Evolutionary conservation across 164 flowering plant species (phyloP).

Genomic region (Tetracentron sinense): DNA sequence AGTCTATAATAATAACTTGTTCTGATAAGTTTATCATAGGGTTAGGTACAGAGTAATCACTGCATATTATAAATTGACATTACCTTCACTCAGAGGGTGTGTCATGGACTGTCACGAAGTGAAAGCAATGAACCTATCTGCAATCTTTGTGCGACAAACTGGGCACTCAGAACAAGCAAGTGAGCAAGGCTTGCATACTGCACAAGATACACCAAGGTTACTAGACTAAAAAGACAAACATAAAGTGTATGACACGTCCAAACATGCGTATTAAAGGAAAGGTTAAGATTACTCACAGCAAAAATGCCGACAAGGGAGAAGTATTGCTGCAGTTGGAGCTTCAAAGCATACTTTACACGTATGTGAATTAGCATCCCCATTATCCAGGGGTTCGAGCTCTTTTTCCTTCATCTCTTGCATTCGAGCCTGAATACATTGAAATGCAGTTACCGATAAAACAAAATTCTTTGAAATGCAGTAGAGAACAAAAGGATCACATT

Average conservation of each 20-base stretch:
- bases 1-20: background rate
- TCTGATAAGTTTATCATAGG: background rate
- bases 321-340: conserved; percentile 83
- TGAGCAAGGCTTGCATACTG: conserved; percentile 97
- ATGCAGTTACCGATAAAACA: background rate
- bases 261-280: background rate
- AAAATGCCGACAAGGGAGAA: conserved; percentile 97
- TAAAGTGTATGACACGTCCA: background rate
- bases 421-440: conserved; percentile 50
- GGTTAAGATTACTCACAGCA: conserved; percentile 56
- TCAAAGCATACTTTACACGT: conserved; percentile 95
- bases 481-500: background rate
- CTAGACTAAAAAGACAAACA: background rate
- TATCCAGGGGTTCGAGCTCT: conserved; percentile 47
- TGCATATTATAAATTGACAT: background rate
- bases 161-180: conserved; percentile 96
- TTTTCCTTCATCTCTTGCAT: conserved; percentile 97
- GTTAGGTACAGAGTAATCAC: background rate
- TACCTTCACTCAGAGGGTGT: background rate
- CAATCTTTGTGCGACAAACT: conserved; percentile 80
- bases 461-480: background rate
- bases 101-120: conserved; percentile 42
- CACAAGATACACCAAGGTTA: conserved; percentile 17
- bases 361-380: conserved; percentile 78
- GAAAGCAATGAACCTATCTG: conserved; percentile 88